Evolutionary conservation across 768 basidiomycete genomes (phyloP).

Genomic region (Holtermannia corniformis): DNA sequence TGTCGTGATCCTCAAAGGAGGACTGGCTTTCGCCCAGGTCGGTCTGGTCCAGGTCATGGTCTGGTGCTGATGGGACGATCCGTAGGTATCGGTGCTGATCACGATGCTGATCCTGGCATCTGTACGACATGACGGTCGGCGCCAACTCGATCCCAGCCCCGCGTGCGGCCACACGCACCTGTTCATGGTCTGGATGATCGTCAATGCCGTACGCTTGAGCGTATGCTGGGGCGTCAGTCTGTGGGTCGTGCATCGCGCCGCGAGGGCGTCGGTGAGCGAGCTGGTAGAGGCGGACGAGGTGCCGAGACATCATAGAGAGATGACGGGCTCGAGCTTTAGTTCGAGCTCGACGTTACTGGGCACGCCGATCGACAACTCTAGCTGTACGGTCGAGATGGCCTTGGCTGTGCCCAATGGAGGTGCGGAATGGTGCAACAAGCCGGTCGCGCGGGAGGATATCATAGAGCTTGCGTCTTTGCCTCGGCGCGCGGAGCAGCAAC

Average conservation of each 20-base stretch:
- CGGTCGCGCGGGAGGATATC: too few relatives aligned
- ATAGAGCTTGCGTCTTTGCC: too few relatives aligned
- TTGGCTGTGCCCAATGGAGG: too few relatives aligned
- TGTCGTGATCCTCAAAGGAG: conserved; percentile 25
- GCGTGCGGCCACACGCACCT: conserved; percentile 20
- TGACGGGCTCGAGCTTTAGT: background rate
- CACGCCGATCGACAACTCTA: background rate
- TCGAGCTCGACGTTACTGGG: background rate
- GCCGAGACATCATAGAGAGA: too few relatives aligned
- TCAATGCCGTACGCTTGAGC: conserved; percentile 18
- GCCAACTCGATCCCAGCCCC: conserved; percentile 12
- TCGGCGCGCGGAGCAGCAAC: too few relatives aligned
- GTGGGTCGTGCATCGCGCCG: conserved; percentile 17
- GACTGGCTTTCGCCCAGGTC: conserved; percentile 29
- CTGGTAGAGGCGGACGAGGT: background rate
- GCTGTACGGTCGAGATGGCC: background rate
- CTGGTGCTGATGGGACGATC: background rate
- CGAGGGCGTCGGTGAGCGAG: background rate
- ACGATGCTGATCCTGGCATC: conserved; percentile 21
- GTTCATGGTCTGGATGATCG: conserved; percentile 28
- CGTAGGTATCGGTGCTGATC: conserved; percentile 23
- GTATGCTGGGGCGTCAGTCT: conserved; percentile 27
- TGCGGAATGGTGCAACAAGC: too few relatives aligned
- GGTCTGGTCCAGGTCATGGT: conserved; percentile 4
- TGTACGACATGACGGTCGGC: conserved; percentile 4